Evolutionary conservation across 257 asterid species (phyloP), one percentile per base, ranked within the genome.

Genomic region (Solanum lycopersicoides): DNA sequence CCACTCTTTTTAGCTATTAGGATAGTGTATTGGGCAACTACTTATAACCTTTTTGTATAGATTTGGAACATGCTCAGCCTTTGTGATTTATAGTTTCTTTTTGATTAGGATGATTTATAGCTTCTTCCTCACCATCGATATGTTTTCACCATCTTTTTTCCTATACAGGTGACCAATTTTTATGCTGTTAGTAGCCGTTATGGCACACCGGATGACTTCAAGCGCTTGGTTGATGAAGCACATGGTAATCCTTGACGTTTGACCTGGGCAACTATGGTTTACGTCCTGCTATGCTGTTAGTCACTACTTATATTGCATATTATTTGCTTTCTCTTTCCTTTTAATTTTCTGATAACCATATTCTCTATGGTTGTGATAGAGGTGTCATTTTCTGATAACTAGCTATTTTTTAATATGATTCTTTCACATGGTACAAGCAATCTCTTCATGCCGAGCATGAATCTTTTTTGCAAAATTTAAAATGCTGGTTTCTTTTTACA

Each of bases 151-250:
- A 12, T 66, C 74, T 86, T 30, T 73, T 28, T 72, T 73, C 34
- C 74, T 92, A 41, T 34, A 73, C 87, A 95, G 99, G 99, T 97
- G 87, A 97, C 99, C 44, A 97, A 95, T 89, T 93, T 90, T 88
- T 97, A n/a, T 92, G 99, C 99, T 75, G 98, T 94, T 86, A 97
- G 99, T 90, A 95, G 99, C 92, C 99, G 98, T 88, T 97, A 35
- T 89, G 99, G 99, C 87, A 95, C 98, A 59, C 99, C 99, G 86
- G 99, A 95, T 66, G 99, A 95, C 88, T 95, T 97, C 93, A 97
- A 95, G 94, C 94, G 86, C 88, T 92, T 97, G 92, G 98, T 97
- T 91, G 99, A 97, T 92, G 98, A 93, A 92, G 99, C 99, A 90
- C 99, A 97, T 89, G 98, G 99, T 95, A 86, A 90, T 87, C 71